Evolutionary conservation across 306 rosid genomes (phyloP).

Genomic region (Castanopsis chinensis): DNA sequence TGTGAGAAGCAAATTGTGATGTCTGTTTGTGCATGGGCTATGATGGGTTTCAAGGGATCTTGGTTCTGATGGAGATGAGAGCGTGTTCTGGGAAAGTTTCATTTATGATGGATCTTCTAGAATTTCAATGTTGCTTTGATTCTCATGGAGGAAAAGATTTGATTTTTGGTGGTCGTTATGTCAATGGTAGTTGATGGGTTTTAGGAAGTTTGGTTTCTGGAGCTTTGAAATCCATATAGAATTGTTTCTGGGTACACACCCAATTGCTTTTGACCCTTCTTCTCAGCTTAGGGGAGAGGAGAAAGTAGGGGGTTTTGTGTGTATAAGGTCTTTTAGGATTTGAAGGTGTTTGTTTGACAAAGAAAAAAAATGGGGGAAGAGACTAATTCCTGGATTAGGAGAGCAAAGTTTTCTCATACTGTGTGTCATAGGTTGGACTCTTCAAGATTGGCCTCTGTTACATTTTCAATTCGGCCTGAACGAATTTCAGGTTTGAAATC

Average conservation of each 20-base stretch:
- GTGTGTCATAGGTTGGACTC: slow-evolving; percentile 81
- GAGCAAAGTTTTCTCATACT: slow-evolving; percentile 82
- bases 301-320: slow-evolving; percentile 25
- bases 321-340: slow-evolving; percentile 18
- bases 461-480: slow-evolving; percentile 32
- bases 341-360: slow-evolving; percentile 16
- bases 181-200: slow-evolving; percentile 39
- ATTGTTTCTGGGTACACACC: slow-evolving; percentile 16
- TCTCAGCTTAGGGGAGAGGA: slow-evolving; percentile 26
- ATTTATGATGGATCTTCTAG: slow-evolving; percentile 26
- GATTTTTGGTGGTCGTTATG: slow-evolving; percentile 11
- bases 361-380: slow-evolving; percentile 60
- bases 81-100: slow-evolving; percentile 31
- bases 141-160: slow-evolving; percentile 24
- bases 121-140: slow-evolving; percentile 39
- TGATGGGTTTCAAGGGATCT: slow-evolving; percentile 35
- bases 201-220: slow-evolving; percentile 29
- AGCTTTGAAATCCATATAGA: slow-evolving; percentile 11
- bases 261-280: slow-evolving; percentile 29
- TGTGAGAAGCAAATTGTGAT: slow-evolving; percentile 19
- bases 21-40: slow-evolving; percentile 33
- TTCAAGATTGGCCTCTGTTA: slow-evolving; percentile 38
- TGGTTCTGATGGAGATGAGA: slow-evolving; percentile 45
- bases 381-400: slow-evolving; percentile 76
- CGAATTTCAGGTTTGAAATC: slow-evolving; percentile 43